phyloP scores from a whole-genome alignment of 257 asterid species.

The Galeopsis tetrahit region DNA sequence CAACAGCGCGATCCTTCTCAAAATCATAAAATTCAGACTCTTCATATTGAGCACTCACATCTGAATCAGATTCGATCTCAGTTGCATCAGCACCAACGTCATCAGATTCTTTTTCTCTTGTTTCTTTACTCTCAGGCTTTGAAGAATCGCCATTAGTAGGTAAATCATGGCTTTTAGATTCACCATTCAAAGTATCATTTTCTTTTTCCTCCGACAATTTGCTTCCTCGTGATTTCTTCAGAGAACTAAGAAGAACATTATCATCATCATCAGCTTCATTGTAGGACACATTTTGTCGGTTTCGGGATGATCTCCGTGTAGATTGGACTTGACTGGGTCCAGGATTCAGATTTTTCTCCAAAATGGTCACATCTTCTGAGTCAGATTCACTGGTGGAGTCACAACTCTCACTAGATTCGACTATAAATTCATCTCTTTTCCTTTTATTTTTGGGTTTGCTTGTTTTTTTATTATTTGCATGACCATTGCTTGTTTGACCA shows the following conservation, averaged over 20 bases:
- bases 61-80: slow-evolving; percentile 43
- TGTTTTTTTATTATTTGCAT: slow-evolving; percentile 29
- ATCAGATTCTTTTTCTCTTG: slow-evolving; percentile 23
- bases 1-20: slow-evolving; percentile 53
- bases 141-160: slow-evolving; percentile 30
- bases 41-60: slow-evolving; percentile 36
- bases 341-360: slow-evolving; percentile 36
- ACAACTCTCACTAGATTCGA: slow-evolving; percentile 60
- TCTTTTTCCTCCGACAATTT: slow-evolving; percentile 39
- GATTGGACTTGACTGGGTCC: slow-evolving; percentile 38
- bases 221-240: slow-evolving; percentile 42
- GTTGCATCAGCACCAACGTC: slow-evolving; percentile 36
- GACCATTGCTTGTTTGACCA: slow-evolving; percentile 37
- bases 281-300: slow-evolving; percentile 59
- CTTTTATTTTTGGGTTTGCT: slow-evolving; percentile 39
- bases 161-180: slow-evolving; percentile 19
- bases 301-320: slow-evolving; percentile 67
- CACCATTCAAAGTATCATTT: slow-evolving; percentile 33
- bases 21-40: slow-evolving; percentile 81
- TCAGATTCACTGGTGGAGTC: slow-evolving; percentile 56
- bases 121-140: slow-evolving; percentile 33
- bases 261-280: slow-evolving; percentile 56
- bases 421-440: slow-evolving; percentile 49
- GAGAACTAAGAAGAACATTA: slow-evolving; percentile 43
- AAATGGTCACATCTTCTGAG: slow-evolving; percentile 40